Evolutionary conservation across 331 rosid species (phyloP).

Genomic region (Quercus phellos): DNA sequence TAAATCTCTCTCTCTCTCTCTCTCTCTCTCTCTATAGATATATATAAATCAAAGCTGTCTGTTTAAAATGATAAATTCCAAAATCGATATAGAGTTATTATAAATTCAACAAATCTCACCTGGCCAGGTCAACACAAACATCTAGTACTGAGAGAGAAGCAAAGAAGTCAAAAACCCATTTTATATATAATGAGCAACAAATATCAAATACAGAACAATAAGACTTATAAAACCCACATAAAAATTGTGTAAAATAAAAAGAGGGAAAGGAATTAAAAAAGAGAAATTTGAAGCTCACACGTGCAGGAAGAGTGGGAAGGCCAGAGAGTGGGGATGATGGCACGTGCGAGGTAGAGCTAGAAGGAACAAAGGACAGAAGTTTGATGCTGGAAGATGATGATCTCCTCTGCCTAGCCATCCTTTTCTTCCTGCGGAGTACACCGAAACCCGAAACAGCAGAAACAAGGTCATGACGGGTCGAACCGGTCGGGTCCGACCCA

Average conservation of each 20-base stretch:
- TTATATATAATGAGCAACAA: background rate
- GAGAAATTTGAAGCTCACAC: slow-evolving; percentile 44
- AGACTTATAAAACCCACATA: background rate
- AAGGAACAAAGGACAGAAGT: slow-evolving; percentile 16
- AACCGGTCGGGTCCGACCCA: slow-evolving; percentile 38
- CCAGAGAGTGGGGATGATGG: slow-evolving; percentile 13
- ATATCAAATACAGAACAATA: background rate
- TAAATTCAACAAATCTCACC: background rate
- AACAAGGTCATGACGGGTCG: slow-evolving; percentile 29
- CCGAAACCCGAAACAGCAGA: slow-evolving; percentile 38
- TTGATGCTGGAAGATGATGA: slow-evolving; percentile 36
- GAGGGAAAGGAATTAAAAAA: too few species aligned
- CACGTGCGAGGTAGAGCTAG: slow-evolving; percentile 38
- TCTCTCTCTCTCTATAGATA: too few species aligned
- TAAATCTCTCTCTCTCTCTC: too few species aligned
- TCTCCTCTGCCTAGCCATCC: slow-evolving; percentile 66
- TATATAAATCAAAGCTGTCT: background rate
- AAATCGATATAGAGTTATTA: background rate
- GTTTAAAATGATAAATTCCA: background rate
- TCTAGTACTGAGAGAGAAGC: background rate
- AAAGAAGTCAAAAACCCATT: background rate
- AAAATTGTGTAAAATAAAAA: background rate
- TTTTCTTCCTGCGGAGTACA: slow-evolving; percentile 53
- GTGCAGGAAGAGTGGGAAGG: slow-evolving; percentile 37
- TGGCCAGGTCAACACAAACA: background rate